phyloP scores from a whole-genome alignment of 2,329 filamentous ascomycete species.

The Alternaria infectoria region DNA sequence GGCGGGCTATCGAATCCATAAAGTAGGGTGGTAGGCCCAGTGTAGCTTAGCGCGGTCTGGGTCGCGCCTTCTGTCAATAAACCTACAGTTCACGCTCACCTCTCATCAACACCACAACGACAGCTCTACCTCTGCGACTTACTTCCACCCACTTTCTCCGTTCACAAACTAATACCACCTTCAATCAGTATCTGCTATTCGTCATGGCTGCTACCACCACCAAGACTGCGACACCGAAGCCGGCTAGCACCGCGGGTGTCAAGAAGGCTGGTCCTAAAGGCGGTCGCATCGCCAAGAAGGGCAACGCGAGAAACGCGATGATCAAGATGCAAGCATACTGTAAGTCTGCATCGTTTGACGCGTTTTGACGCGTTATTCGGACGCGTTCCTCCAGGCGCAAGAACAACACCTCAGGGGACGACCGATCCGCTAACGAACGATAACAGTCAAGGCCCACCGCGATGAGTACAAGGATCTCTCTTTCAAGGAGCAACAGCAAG shows the following conservation, averaged over 20 bases:
- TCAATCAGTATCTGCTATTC: background rate
- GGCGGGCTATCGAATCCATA: constrained; percentile 9
- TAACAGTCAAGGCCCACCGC: constrained; percentile 45
- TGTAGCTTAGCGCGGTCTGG: constrained; percentile 11
- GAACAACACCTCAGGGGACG: background rate
- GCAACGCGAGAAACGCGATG: constrained; percentile 39
- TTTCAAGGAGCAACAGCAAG: constrained; percentile 47
- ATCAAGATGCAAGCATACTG: constrained; percentile 46
- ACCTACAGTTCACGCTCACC: constrained; percentile 18
- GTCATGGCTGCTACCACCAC: constrained; percentile 36
- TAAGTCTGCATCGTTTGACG: constrained; percentile 29
- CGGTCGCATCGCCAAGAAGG: constrained; percentile 22
- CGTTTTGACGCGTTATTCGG: constrained; percentile 18
- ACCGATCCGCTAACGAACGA: constrained; percentile 17
- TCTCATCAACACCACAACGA: constrained; percentile 7
- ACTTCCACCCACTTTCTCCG: background rate
- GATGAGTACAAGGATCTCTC: constrained; percentile 41
- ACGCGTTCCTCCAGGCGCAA: constrained; percentile 17
- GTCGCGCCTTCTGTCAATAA: constrained; percentile 18
- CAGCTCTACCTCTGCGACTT: background rate
- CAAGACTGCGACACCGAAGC: constrained; percentile 33
- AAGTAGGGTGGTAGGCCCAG: constrained; percentile 10
- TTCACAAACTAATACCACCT: background rate
- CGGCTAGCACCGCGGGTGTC: constrained; percentile 31
- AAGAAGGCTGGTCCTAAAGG: constrained; percentile 35